Base-by-base conservation (phyloP, 108 stramenopile species). In the Nitzschia putrida region DNA sequence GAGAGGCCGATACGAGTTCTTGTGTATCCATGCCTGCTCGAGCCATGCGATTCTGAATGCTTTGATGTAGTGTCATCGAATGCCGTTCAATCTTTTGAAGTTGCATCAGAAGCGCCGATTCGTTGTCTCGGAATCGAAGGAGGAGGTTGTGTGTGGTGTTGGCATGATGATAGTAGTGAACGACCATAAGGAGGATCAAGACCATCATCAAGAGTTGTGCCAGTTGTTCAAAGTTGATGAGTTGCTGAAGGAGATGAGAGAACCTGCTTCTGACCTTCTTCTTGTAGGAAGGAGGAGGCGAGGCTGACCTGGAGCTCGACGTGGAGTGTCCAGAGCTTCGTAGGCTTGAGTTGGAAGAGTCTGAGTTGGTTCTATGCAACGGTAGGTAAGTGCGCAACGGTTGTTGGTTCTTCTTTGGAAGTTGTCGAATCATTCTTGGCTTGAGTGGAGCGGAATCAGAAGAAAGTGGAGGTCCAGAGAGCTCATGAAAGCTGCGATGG, bases 21-120 rank as follows among this genome's bases (percentile, higher is more conserved):
- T 65, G 1, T 16, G 22, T 34, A n/a, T 37, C 37, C 1, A 34
- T 38, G 39, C 25, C 53, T 6, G 66, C 57, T 29, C 29, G 34
- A 34, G 50, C 5, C 18, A 50, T 39, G 6, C 65, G 24, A 0
- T 40, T 23, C 20, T 45, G 47, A 37, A 74, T 39, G 8, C 44
- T 57, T 43, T 76, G 66, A 47, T 76, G 78, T 10, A 83, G 59
- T 14, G 73, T 56, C 0, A 76, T 53, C 1, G 83, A 72, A 26
- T 74, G 66, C 8, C 66, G 53, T 61, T 83, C 83, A 12, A 83
- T 45, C 38, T 57, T 38, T 11, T 79, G 54, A n/a, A 83, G 29
- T 21, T 80, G 74, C 26, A 76, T 23, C 21, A 83, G 0, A 0
- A 72, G 24, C 9, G 57, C 42, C 6, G 73, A 66, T 61, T 83